Evolutionary conservation across 2,329 filamentous ascomycete genomes (phyloP).

Genomic region (Blumeriella jaapii): DNA sequence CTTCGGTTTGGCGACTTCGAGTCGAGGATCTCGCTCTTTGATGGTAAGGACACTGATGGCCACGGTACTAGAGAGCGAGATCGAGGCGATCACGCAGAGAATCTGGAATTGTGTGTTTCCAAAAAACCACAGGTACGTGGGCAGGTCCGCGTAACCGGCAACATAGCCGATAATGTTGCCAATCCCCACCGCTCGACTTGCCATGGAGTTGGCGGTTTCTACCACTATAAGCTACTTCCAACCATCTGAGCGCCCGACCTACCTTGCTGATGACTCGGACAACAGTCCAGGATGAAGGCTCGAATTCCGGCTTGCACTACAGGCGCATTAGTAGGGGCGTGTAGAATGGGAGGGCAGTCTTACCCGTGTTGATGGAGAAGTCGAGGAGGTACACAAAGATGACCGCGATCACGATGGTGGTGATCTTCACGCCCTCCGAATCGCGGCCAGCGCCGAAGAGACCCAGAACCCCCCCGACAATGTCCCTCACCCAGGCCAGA

Average conservation of each 20-base stretch:
- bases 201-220: conserved; percentile 78
- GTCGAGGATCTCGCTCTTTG: conserved; percentile 67
- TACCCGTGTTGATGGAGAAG: conserved; percentile 87
- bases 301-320: conserved; percentile 79
- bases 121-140: conserved; percentile 63
- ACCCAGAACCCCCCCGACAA: conserved; percentile 54
- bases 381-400: conserved; percentile 83
- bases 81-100: conserved; percentile 72
- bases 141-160: conserved; percentile 73
- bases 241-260: conserved; percentile 7
- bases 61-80: conserved; percentile 60
- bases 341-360: conserved; percentile 19
- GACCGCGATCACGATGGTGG: conserved; percentile 69
- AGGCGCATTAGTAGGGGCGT: conserved; percentile 8
- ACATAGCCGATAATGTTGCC: conserved; percentile 89
- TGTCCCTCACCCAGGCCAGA: conserved; percentile 64
- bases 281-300: conserved; percentile 88
- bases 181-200: conserved; percentile 71
- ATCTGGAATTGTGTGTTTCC: conserved; percentile 89
- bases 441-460: conserved; percentile 61
- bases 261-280: conserved; percentile 79
- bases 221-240: conserved; percentile 1
- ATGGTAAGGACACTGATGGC: conserved; percentile 58
- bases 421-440: conserved; percentile 50
- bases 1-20: conserved; percentile 51